Base-by-base conservation (phyloP, 164 flowering plant species). In the Pachysandra terminalis region DNA sequence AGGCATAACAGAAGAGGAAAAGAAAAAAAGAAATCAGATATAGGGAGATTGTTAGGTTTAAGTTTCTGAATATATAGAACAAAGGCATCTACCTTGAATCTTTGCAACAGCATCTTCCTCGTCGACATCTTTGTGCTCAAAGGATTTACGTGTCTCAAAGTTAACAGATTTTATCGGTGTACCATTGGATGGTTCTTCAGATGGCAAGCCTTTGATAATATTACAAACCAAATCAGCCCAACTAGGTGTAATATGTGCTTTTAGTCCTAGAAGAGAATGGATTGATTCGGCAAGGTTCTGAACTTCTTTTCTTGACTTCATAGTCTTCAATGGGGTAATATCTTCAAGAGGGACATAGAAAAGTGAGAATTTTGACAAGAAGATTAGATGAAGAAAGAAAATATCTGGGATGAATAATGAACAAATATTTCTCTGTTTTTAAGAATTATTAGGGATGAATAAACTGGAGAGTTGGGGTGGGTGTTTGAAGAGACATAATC, bases 141-240 rank as follows among this genome's bases (percentile, higher is more conserved):
- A 26, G 5, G 77, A 70, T 61, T 26, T 24, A 23, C 9, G 27
- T 37, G 25, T 51, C 21, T 71, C 71, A 25, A 24, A 28, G 69
- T 56, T 56, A 28, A 5, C 40, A 9, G 48, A 23, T 62, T 62
- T 22, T 40, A 22, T 55, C 23, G 13, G 14, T 54, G 65, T 59
- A 54, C 65, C 68, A 55, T 23, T 56, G n/a, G 32, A 53, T 54
- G 74, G 58, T 62, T 51, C 71, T 28, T 75, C 75, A 49, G 72
- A 57, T 61, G 81, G 78, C 51, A 71, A 60, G 54, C 49, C 76
- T 65, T 68, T 77, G 59, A 82, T 67, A 49, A 82, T 83, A 40
- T 79, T 69, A 69, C 83, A 72, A 56, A 85, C 89, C 12, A 84
- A 83, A 59, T 71, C 75, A 54, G 74, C 83, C 86, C 89, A 85